Evolutionary conservation across 2,329 filamentous ascomycete genomes (phyloP), one percentile per base, ranked within the genome.

Genomic region (Colletotrichum noveboracense): DNA sequence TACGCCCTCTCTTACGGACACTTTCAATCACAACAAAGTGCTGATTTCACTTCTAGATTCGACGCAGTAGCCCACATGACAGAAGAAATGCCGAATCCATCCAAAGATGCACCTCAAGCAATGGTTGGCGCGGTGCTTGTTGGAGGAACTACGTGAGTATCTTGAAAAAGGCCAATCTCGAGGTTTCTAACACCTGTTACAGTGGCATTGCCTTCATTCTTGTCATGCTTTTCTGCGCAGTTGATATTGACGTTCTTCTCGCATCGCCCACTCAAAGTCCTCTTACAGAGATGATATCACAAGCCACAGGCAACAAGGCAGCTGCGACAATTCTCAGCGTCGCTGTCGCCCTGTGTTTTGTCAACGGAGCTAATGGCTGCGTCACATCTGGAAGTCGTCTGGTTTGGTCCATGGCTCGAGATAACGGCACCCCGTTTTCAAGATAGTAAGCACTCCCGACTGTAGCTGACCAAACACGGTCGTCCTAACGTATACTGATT

Each of bases 161-260:
- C 8, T 12, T 28, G 6, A 7, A 9, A 4, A 8, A 7, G 1
- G 13, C 6, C 2, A 7, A 2, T 18, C 6, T 18, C 8, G 6
- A 2, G 3, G 24, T 14, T 4, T 16, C 56, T 70, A 21, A 72
- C 64, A n/a, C 4, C 12, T 14, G 1, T 21, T 12, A 1, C 8
- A 73, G 70, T 13, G 88, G 87, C 5, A 80, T 89, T 3, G 81
- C 80, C 2, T 88, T 85, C 75, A 81, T 81, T 26, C 81, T 88
- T 64, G 79, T 88, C n/a, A 79, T 89, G 0, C 80, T 89, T 2
- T 90, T 85, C 78, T 85, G 83, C 0, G 82, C 87, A 3, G 86
- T 86, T 2, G 79, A 84, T 32, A 80, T 88, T 1, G 79, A 86
- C 1, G 78, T 79, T 0, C 78, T 89, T 3, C 80, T 88, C 4